Evolutionary conservation across 2,329 filamentous ascomycete species (phyloP).

Genomic region (Pezicula neosporulosa): DNA sequence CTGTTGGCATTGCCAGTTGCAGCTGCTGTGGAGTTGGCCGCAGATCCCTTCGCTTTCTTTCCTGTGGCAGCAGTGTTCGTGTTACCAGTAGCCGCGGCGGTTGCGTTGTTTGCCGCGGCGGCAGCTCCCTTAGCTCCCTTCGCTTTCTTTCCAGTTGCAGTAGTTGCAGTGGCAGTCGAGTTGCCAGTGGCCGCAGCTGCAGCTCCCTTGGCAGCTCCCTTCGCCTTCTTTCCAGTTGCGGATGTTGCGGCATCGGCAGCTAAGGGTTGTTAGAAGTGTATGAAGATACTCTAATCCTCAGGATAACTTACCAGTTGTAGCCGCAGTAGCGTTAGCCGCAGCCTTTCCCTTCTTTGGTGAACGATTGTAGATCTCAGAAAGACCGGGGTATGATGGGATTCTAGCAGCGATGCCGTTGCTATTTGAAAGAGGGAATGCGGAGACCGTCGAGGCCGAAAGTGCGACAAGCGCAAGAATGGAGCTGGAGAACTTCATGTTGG

Average conservation of each 20-base stretch:
- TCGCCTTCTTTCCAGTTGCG: slow-evolving; percentile 11
- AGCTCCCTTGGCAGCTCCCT: slow-evolving; percentile 5
- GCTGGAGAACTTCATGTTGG: slow-evolving; percentile 38
- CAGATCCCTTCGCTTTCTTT: background rate
- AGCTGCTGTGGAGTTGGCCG: background rate
- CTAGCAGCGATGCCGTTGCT: slow-evolving; percentile 14
- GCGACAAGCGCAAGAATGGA: slow-evolving; percentile 34
- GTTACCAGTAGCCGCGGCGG: background rate
- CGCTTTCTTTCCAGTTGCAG: slow-evolving; percentile 8
- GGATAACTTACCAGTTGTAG: background rate
- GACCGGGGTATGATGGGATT: slow-evolving; percentile 13
- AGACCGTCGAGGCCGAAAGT: slow-evolving; percentile 30
- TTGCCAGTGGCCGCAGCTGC: background rate
- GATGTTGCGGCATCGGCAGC: background rate
- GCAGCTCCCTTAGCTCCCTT: slow-evolving; percentile 6
- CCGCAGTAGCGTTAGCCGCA: background rate
- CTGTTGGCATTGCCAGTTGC: background rate
- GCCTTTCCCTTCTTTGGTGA: slow-evolving; percentile 16
- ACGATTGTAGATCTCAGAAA: slow-evolving; percentile 14
- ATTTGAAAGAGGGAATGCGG: slow-evolving; percentile 23
- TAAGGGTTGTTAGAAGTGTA: background rate
- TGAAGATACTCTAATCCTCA: background rate
- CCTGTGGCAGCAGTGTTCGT: slow-evolving; percentile 1
- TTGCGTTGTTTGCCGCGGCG: background rate
- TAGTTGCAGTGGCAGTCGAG: slow-evolving; percentile 1